Conservation (phyloP, 164 flowering plant genomes). For the Euptelea pleiosperma region DNA sequence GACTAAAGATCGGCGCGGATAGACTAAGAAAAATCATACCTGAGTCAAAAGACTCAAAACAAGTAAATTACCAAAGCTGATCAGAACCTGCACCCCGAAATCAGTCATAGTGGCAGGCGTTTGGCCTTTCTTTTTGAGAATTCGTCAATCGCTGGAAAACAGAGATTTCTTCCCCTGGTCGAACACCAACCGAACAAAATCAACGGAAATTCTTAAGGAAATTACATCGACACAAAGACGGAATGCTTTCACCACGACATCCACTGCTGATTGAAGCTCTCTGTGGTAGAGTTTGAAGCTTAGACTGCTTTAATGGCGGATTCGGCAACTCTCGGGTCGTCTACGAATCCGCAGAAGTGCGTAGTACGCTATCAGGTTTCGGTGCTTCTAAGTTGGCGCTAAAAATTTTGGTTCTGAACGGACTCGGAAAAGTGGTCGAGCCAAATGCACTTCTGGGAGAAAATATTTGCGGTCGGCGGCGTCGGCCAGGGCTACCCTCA, state of each 20-base stretch:
- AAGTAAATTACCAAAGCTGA: constrained; percentile 79
- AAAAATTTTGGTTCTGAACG: too few species aligned
- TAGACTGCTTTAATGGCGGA: constrained; percentile 44
- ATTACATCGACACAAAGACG: constrained; percentile 77
- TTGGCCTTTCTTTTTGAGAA: constrained; percentile 71
- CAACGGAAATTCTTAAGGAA: not conserved
- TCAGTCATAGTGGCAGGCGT: constrained; percentile 90
- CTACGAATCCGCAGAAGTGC: too few species aligned
- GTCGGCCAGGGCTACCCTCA: too few species aligned
- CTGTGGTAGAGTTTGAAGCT: constrained; percentile 58
- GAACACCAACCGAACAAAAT: not conserved
- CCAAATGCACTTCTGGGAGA: too few species aligned
- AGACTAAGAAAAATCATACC: too few species aligned
- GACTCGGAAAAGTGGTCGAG: too few species aligned
- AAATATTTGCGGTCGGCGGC: too few species aligned
- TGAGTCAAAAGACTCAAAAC: not conserved
- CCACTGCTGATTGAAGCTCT: constrained; percentile 81
- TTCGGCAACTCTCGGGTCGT: too few species aligned
- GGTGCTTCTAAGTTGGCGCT: too few species aligned
- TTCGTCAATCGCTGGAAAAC: constrained; percentile 46
- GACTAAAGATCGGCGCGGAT: not conserved
- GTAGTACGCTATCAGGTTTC: too few species aligned
- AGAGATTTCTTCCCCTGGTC: constrained; percentile 63
- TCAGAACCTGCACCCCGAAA: constrained; percentile 87
- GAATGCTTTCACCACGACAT: constrained; percentile 80